Percentiles rank a stretch among this genome's conserved stretches.
Conservation (phyloP, 192 early-diverging fungal species). For the Rhizophlyctis rosea region DNA sequence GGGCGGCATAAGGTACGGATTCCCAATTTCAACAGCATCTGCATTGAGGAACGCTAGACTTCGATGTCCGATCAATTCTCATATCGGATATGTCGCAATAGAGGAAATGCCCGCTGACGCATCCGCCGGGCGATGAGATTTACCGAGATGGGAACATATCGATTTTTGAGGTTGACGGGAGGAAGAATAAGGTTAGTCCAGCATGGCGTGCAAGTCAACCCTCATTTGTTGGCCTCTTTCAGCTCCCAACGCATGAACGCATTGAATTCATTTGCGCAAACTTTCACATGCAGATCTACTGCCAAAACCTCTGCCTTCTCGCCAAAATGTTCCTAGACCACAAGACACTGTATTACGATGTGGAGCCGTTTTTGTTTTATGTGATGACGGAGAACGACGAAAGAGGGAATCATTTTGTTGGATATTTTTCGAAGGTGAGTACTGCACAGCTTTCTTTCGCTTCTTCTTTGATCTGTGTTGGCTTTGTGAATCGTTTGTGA, state of each 20-base stretch:
- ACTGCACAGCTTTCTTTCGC: too few relatives aligned
- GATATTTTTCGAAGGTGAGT: slow-evolving; percentile 92
- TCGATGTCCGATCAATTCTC: too few relatives aligned
- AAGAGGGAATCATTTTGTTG: slow-evolving; percentile 64
- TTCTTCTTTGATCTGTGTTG: too few relatives aligned
- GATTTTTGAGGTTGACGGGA: slow-evolving; percentile 84
- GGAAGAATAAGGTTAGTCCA: slow-evolving; percentile 65
- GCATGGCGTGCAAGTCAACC: not conserved
- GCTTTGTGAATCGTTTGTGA: too few relatives aligned
- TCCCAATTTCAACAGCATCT: not conserved
- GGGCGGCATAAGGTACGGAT: slow-evolving; percentile 71
- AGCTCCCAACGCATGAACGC: not conserved
- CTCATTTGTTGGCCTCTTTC: not conserved
- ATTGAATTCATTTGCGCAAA: not conserved
- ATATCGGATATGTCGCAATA: slow-evolving; percentile 36
- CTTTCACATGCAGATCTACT: slow-evolving; percentile 66
- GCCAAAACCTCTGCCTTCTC: slow-evolving; percentile 90
- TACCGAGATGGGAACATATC: slow-evolving; percentile 67
- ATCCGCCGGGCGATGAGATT: slow-evolving; percentile 78
- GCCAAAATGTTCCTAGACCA: slow-evolving; percentile 95
- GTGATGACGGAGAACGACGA: slow-evolving; percentile 65
- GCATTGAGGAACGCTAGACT: too few relatives aligned
- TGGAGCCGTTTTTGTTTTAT: slow-evolving; percentile 93
- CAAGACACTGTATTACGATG: slow-evolving; percentile 95
- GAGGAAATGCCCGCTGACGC: slow-evolving; percentile 71